Base-by-base conservation (phyloP, 495 filamentous ascomycete species). In the Lasiosphaeris hirsuta region DNA sequence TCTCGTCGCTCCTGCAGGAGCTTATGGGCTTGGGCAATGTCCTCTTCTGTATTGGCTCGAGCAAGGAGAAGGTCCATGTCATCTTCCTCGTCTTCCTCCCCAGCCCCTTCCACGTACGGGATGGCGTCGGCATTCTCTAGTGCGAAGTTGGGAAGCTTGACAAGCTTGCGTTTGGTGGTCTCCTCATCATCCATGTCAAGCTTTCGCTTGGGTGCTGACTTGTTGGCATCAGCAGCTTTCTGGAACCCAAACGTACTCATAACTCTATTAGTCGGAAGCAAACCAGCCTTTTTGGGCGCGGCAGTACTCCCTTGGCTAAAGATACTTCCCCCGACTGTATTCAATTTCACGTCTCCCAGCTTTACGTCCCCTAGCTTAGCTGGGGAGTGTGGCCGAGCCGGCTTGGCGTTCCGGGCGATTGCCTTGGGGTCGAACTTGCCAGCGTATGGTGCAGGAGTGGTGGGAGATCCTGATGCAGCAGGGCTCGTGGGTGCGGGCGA, bases 401-500 rank as follows among this genome's bases (percentile, higher is more conserved):
- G 75, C 51, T 86, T 78, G 11, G 84, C 79, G 67, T 85, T 88
- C 69, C 89, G 92, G 0, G 83, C 88, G 54, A 94, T 92, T 0
- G 87, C 86, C 68, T 95, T 95, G 0, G 89, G 90, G 61, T 96
- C 89, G 60, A 95, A 96, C 68, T 95, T 96, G 53, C 90, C 89
- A 33, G 83, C 75, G 63, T 89, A 91, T 6, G 82, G 74, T 18
- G 77, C 68, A 4, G 74, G 63, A 18, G 72, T 65, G 49, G 62
- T 67, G 11, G 72, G 70, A 18, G 75, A 72, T 19, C 73, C 71
- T 17, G 77, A 72, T 35, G 69, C 67, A 18, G 80, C 73, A n/a
- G 79, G 81, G 56, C 83, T 81, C 51, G 83, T 80, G 41, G 81
- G 71, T 36, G 86, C 68, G 35, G 78, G 73, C 13, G 78, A 86